phyloP scores from a whole-genome alignment of 2,329 filamentous ascomycete genomes.

The Geosmithia morbida region DNA sequence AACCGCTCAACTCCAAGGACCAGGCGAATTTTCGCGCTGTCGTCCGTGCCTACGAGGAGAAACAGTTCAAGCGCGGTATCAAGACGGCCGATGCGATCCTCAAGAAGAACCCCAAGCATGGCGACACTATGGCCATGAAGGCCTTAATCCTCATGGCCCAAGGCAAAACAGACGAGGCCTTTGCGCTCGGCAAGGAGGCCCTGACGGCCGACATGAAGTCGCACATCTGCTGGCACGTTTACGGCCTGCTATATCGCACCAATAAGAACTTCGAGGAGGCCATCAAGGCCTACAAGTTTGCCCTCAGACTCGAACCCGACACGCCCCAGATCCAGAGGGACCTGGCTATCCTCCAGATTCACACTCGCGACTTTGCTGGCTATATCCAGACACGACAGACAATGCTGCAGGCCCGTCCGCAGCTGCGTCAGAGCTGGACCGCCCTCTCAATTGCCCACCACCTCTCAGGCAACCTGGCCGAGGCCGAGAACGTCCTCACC shows the following conservation, averaged over 20 bases:
- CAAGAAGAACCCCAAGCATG: constrained; percentile 88
- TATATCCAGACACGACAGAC: constrained; percentile 79
- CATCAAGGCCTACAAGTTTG: constrained; percentile 98
- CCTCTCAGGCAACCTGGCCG: constrained; percentile 66
- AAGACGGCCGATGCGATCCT: constrained; percentile 96
- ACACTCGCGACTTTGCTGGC: constrained; percentile 90
- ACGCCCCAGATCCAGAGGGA: constrained; percentile 90
- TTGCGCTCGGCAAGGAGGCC: constrained; percentile 81
- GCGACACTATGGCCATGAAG: constrained; percentile 98
- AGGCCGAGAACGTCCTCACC: constrained; percentile 81
- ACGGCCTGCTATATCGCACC: constrained; percentile 81
- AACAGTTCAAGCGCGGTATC: constrained; percentile 90
- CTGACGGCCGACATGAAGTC: constrained; percentile 97
- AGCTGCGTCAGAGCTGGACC: constrained; percentile 87
- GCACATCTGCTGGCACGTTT: constrained; percentile 99
- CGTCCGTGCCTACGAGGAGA: constrained; percentile 92
- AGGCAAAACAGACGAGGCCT: constrained; percentile 87
- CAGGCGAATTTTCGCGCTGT: constrained; percentile 86
- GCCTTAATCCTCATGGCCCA: constrained; percentile 89
- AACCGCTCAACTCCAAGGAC: constrained; percentile 74
- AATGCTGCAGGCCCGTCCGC: constrained; percentile 76
- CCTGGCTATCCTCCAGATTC: constrained; percentile 80
- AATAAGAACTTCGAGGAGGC: constrained; percentile 98
- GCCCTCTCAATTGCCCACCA: constrained; percentile 92
- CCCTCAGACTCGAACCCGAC: constrained; percentile 83